Base-by-base conservation (phyloP, 257 asterid species). In the Solanum virginianum region DNA sequence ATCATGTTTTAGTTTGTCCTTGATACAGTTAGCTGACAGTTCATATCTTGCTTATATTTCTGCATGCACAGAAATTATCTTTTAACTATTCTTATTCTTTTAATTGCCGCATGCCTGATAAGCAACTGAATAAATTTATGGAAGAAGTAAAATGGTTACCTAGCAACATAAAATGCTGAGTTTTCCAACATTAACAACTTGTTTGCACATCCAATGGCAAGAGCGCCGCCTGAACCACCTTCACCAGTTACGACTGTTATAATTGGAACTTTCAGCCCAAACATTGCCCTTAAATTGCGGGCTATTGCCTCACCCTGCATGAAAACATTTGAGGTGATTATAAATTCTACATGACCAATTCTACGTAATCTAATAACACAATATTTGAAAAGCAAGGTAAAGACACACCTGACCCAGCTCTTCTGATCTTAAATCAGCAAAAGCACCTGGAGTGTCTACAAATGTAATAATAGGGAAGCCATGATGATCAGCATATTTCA, bases 181-280 rank as follows among this genome's bases (percentile, higher is more conserved):
- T 96, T 96, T 92, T 96, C 99, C 88, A 96, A 95, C 98, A 96
- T 95, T 82, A 95, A 84, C 79, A 96, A 87, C 92, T 94, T 95
- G 91, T 96, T 96, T 84, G 94, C 97, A 89, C 99, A 96, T 85
- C 94, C 98, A 91, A 97, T 95, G 83, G 99, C 99, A 87, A 97
- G 91, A 90, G 99, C 99, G 79, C 99, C 99, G 88, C 99, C 99
- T 56, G 99, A 97, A 55, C 99, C 99, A 82, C 99, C 99, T 94
- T 97, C 99, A n/a, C 99, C 99, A 8, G 95, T 90, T 83, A 97
- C 96, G 89, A 97, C 89, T 32, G 98, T 93, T 80, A 95, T 77
- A 83, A 97, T 86, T 82, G 99, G 99, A 70, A 95, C 99, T 90
- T 94, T 95, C 88, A 97, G 90, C 87, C 99, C 99, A 90, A 95